phyloP scores from a whole-genome alignment of 2,329 filamentous ascomycete genomes.

The Laburnicola sp. region DNA sequence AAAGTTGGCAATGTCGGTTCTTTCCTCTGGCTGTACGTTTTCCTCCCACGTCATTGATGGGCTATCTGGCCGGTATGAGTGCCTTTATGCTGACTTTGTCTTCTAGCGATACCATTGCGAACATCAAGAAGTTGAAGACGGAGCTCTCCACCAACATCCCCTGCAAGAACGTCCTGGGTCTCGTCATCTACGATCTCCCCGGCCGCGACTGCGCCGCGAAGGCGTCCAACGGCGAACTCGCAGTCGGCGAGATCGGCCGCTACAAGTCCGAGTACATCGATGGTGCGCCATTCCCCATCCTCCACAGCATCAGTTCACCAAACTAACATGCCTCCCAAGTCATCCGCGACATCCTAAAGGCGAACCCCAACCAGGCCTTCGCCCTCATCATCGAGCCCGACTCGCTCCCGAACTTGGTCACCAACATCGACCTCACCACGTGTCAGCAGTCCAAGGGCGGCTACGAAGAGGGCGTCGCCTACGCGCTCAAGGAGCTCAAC shows the following conservation, averaged over 20 bases:
- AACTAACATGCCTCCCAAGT: conserved; percentile 23
- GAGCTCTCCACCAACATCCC: conserved; percentile 5
- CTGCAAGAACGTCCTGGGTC: conserved; percentile 14
- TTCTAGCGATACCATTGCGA: conserved; percentile 5
- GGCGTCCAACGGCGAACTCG: conserved; percentile 65
- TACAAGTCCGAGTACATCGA: conserved; percentile 38
- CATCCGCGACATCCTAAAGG: conserved; percentile 11
- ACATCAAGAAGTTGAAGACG: conserved; percentile 6
- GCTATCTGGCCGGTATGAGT: not conserved
- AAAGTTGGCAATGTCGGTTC: conserved; percentile 5
- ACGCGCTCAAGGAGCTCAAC: conserved; percentile 34
- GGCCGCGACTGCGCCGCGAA: conserved; percentile 82
- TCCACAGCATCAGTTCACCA: conserved; percentile 18
- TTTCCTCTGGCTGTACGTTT: conserved; percentile 5
- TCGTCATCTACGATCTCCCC: conserved; percentile 88
- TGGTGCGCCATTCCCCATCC: conserved; percentile 1
- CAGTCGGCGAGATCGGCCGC: conserved; percentile 14
- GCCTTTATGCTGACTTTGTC: not conserved
- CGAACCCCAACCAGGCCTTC: conserved; percentile 25
- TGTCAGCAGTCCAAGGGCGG: conserved; percentile 28
- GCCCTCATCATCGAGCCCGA: conserved; percentile 37
- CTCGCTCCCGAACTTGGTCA: conserved; percentile 33
- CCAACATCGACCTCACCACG: conserved; percentile 28
- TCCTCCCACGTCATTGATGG: not conserved
- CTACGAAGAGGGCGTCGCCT: conserved; percentile 36